Evolutionary conservation across 371 early-diverging fungal genomes (phyloP), one percentile per base, ranked within the genome.

Genomic region (Aphelidium insulamus): DNA sequence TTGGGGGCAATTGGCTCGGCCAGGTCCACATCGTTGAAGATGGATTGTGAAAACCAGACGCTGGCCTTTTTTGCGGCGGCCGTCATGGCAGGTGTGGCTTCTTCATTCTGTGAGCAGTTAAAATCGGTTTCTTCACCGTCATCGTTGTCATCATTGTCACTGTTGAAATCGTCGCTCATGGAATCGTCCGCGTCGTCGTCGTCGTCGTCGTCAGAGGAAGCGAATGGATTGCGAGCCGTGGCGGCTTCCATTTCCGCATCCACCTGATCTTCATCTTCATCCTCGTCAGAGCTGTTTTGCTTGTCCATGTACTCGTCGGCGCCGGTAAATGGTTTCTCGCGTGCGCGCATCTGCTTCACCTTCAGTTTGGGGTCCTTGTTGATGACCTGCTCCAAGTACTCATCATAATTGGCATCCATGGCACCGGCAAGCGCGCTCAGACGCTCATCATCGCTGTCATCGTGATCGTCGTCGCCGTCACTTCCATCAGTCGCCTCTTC

Each of bases 281-380:
- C 57, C 9, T 50, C 52, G 26, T 57, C 54, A n/a, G 55, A 56
- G 32, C 52, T 50, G 29, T 43, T 45, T 1, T 33, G 33, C 12
- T 45, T 44, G 11, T 43, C 55, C 19, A 43, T 39, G 14, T 38
- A 32, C 24, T 34, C 32, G 41, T 67, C 54, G 49, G 75, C 68
- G 5, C 73, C 70, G 37, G 59, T 57, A 63, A 70, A 72, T 45
- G 72, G 77, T 29, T 70, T 66, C 37, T 72, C 55, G 24, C 69
- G 61, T 39, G 63, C 56, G 14, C 70, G 55, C 30, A 49, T 50
- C 44, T 62, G 58, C 40, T 70, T 69, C 33, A 76, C 79, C 43
- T 62, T 60, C 39, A 65, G 57, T 41, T 70, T 72, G 9, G 84
- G 75, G 48, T 88, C 71, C 4, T 55, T 59, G 42, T 80, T 71